A percentile compares a stretch with the other conserved stretches of the same genome.
These are phyloP conservation scores for Cinnamomum chago DNA, from an alignment of 164 flowering plant genomes.

Conservation along the genomic window DNA sequence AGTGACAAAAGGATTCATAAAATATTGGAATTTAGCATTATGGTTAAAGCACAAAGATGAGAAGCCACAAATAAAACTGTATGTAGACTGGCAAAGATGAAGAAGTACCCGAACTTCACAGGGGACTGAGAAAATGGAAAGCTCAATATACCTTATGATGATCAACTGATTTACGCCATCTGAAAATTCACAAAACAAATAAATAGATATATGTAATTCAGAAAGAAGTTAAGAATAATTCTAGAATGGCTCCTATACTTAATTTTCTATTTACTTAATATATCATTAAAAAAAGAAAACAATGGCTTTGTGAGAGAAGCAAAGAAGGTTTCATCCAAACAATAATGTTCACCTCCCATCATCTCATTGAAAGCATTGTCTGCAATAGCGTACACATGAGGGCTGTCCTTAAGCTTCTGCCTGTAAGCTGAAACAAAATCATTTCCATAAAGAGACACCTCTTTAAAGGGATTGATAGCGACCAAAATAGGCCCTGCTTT, in stretches of 20 bases:
- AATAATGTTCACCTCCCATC: slow-evolving; percentile 61
- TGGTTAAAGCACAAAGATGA: neutral
- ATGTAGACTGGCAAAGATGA: neutral
- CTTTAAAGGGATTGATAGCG: slow-evolving; percentile 91
- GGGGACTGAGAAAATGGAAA: neutral
- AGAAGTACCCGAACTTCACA: neutral
- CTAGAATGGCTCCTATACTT: neutral
- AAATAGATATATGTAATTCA: neutral
- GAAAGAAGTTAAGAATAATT: neutral
- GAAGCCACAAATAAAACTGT: neutral
- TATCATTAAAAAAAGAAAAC: too few species aligned
- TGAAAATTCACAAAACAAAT: slow-evolving; percentile 32
- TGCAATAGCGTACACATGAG: slow-evolving; percentile 80
- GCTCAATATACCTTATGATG: slow-evolving; percentile 58
- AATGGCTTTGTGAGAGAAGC: too few species aligned
- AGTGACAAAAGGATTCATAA: neutral
- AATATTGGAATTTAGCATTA: too few species aligned
- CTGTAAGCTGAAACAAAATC: slow-evolving; percentile 50
- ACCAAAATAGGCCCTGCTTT: slow-evolving; percentile 95
- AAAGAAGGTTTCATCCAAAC: neutral
- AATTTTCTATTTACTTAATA: neutral
- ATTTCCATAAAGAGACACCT: slow-evolving; percentile 51
- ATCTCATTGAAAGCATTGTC: slow-evolving; percentile 70
- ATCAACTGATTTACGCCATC: slow-evolving; percentile 80
- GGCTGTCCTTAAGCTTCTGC: slow-evolving; percentile 43